Base-by-base conservation (phyloP, 2,329 filamentous ascomycete genomes). In the Colletotrichum camelliae region DNA sequence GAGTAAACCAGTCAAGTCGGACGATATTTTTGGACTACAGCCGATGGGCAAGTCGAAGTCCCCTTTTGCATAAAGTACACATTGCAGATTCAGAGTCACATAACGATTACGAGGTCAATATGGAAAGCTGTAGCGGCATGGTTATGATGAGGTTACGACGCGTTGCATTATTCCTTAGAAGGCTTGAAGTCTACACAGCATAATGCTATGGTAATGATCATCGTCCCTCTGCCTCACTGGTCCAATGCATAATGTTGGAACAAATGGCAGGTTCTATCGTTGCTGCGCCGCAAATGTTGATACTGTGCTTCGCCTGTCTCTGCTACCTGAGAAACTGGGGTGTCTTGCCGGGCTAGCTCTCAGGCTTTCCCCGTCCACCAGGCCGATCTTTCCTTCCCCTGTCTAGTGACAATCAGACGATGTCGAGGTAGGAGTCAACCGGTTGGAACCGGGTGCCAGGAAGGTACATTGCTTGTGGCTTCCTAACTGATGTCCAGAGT, bases 21-120 rank as follows among this genome's bases (percentile, higher is more conserved):
- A 89, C 68, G 88, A 91, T 64, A 88, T 91, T 9, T 92, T 92
- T 79, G 90, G 89, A 7, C 76, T 92, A 79, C 87, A 91, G 80
- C 88, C 88, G 5, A 84, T 92, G 35, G 58, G 66, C 67, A 75
- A 74, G 66, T 43, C 57, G 12, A 77, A 70, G 64, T 65, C 62
- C 13, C 62, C 72, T 48, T 75, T 75, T 55, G 29, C 60, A 62
- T 75, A 39, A 77, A 13, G 12, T 27, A 48, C 21, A 55, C 39
- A 60, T 70, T 70, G 65, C 35, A 65, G 18, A 4, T 39, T 37
- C 33, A 60, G 65, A 76, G 7, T 21, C 37, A 58, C 27, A 61
- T 31, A 48, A 70, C 18, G 35, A 33, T 69, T 24, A 74, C 48
- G 65, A 74, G 4, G 72, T 62, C 43, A 35, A 35, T 15, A 35